A percentile compares a stretch with the other conserved stretches of the same genome.
Evolutionary conservation across 2,329 filamentous ascomycete species (phyloP).

Genomic region (Colletotrichum trifolii): DNA sequence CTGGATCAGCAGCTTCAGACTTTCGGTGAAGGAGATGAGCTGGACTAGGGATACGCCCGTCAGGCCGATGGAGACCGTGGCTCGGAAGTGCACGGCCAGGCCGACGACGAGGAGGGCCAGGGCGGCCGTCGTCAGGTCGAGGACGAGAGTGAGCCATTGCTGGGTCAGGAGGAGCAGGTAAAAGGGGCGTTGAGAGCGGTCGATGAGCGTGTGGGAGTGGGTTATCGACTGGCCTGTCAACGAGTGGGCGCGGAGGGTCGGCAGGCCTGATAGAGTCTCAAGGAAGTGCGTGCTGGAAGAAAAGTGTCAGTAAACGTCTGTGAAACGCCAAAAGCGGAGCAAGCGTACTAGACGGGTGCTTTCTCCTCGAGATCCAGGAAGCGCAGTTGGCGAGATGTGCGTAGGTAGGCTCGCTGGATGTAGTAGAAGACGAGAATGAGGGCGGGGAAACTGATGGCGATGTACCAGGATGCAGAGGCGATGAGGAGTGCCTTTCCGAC

Average conservation of each 20-base stretch:
- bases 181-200: conserved; percentile 66
- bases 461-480: conserved; percentile 51
- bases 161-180: conserved; percentile 69
- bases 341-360: conserved; percentile 51
- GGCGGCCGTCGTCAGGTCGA: conserved; percentile 60
- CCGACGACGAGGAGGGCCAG: conserved; percentile 60
- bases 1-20: conserved; percentile 47
- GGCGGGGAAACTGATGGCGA: conserved; percentile 49
- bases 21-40: conserved; percentile 48
- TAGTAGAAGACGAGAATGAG: conserved; percentile 42
- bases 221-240: conserved; percentile 57
- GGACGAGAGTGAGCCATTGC: conserved; percentile 64
- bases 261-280: conserved; percentile 59
- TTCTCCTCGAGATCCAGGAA: conserved; percentile 56
- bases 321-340: conserved; percentile 31
- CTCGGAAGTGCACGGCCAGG: conserved; percentile 50
- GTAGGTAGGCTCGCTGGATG: conserved; percentile 53
- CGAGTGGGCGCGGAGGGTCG: conserved; percentile 65
- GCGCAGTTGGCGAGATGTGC: conserved; percentile 56
- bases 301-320: neutral
- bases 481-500: conserved; percentile 54
- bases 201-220: conserved; percentile 59
- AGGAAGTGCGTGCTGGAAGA: conserved; percentile 47
- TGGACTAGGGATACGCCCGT: conserved; percentile 44
- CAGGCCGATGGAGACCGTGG: conserved; percentile 29